Conservation (phyloP, 2,329 filamentous ascomycete species). For the Trichoderma sp. region DNA sequence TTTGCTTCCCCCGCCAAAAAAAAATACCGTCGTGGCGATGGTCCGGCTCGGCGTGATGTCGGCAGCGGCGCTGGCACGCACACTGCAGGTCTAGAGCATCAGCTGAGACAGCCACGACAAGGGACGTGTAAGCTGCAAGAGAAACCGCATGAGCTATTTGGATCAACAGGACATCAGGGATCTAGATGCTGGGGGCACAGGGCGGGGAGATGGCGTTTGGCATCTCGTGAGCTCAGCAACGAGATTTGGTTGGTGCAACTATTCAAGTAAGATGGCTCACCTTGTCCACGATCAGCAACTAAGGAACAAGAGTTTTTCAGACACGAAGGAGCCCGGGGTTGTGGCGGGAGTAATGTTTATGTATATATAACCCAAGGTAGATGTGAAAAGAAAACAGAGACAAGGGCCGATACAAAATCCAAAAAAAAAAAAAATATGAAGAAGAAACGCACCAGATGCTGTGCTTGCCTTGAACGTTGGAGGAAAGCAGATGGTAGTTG, state of each 20-base stretch:
- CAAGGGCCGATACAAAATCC: not conserved
- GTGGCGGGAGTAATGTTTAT: not conserved
- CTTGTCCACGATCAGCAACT: not conserved
- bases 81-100: not conserved
- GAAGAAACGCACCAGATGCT: not conserved
- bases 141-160: not conserved
- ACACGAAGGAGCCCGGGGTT: not conserved
- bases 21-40: not conserved
- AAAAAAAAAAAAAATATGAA: not conserved
- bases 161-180: not conserved
- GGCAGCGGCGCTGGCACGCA: not conserved
- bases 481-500: not conserved
- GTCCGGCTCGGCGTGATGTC: not conserved
- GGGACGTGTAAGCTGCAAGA: not conserved
- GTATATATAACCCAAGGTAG: not conserved
- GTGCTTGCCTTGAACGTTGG: not conserved
- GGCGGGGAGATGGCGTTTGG: slow-evolving; percentile 6
- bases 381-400: not conserved
- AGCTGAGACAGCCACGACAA: slow-evolving; percentile 1
- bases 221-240: slow-evolving; percentile 4
- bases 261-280: not conserved
- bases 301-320: not conserved
- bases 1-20: not conserved
- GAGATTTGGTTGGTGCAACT: slow-evolving; percentile 7
- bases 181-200: not conserved